Base-by-base conservation (phyloP, 805 yeast species). In the Cyberlindnera mycetangii region DNA sequence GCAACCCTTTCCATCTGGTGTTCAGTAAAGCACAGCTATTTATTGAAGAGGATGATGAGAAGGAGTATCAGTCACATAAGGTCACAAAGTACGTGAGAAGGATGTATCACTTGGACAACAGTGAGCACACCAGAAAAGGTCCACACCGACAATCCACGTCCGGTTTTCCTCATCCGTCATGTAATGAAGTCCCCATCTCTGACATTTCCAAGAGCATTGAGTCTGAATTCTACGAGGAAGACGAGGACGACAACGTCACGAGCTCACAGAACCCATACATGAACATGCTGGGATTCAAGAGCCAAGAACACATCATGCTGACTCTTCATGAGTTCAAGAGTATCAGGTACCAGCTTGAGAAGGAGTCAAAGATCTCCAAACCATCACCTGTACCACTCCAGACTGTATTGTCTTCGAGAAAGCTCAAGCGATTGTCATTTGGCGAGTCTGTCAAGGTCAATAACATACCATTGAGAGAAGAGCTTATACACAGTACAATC, bases 51-150 rank as follows among this genome's bases (percentile, higher is more conserved):
- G 69, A 68, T n/a, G 81, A 76, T 42, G 60, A 78, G 2, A 54
- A 74, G 37, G 82, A 81, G 51, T 68, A 65, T 34, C 85, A 80
- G 54, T 70, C 85, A 0, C 65, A 76, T 45, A 64, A 67, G 52
- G 67, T 81, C 19, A 79, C 85, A 0, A 62, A 69, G 21, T 68
- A 66, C 40, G 69, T 69, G 1, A 71, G 68, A 17, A 59, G 60
- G 47, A 48, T 65, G 11, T 79, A 79, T 56, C 56, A 54, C 32
- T 16, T 44, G 32, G 60, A 59, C 27, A 31, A 32, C 3, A 30
- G 39, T 15, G 49, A 46, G 24, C 16, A 5, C 7, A 16, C 19
- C 8, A 35, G 18, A 20, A 39, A 18, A 22, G 42, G 42, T 3
- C 41, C 33, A 2, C 27, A 5, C 7, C 39, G 10, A 16, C 18